Base-by-base conservation (phyloP, 176 grass and related monocot species). In the Melocanna baccifera region DNA sequence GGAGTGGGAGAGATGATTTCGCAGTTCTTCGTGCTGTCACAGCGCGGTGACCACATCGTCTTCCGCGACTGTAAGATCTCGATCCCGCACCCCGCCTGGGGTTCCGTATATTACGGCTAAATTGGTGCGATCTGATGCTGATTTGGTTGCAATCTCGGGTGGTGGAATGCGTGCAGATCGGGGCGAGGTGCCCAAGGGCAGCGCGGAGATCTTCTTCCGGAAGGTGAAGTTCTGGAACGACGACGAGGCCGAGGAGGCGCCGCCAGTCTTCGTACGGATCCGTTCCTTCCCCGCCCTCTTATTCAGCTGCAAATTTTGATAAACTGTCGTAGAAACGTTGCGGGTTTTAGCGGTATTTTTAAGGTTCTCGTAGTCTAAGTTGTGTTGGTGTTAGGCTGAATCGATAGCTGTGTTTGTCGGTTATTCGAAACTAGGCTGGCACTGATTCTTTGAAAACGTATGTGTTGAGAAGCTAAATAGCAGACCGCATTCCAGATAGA, bases 141-240 rank as follows among this genome's bases (percentile, higher is more conserved):
- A 80, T 63, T 62, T 29, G 19, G 16, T 70, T 56, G 78, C 39
- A 15, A 26, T 25, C 64, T 64, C 62, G 4, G 28, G 28, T 18
- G 20, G 62, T 26, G 43, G 58, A 28, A 14, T 19, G 16, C 7
- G 18, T 76, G 67, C 86, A 99, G 97, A 99, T 94, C 93, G 97
- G 39, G 93, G 93, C 69, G 97, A 99, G 86, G 97, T 99, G 77
- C 89, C 88, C 34, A 99, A 99, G 86, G 97, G 91, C 45, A 99
- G 97, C 86, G 93, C 97, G 34, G 97, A 99, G 91, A 99, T 99
- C 91, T 99, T 99, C 80, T 99, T 99, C 76, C 89, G 93, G 48
- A 99, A 99, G 92, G 97, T 99, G 66, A 99, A 99, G 86, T 99
- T 99, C 91, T 96, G 97, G 97, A 99, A 99, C 68, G 93, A 94